Evolutionary conservation across 2,329 filamentous ascomycete species (phyloP), one percentile per base, ranked within the genome.

Genomic region (Fusarium chlamydosporum): DNA sequence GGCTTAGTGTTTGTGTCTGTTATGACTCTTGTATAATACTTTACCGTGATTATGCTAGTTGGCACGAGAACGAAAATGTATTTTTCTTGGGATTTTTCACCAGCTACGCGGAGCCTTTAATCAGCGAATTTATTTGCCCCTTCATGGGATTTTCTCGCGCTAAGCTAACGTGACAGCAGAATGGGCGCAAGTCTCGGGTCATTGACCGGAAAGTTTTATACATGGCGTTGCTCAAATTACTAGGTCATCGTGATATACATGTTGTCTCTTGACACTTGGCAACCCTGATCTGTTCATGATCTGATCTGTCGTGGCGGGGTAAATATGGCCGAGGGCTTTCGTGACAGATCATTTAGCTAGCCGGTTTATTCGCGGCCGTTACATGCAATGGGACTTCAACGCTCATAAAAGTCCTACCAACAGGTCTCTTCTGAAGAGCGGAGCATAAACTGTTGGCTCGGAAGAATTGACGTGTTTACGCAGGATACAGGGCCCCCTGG

Each of bases 401-500:
- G 6, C 2, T 7, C n/a, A 15, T 18, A 6, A 18, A 45, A 4
- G 18, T 7, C 23, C 16, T 18, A 29, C 23, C 12, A 38, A 40
- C 3, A 40, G 13, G 20, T n/a, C 23, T n/a, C 27, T 18, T 6
- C 4, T 40, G 16, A n/a, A 12, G 34, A 40, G 47, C 34, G 34
- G 47, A 50, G 23, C 6, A 45, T 0, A 4, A 10, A 4, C 12
- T 2, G 13, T 18, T 45, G n/a, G 56, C 7, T n/a, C 18, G 20
- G 8, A 31, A 41, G 3, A 8, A 46, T 10, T 56, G 18, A 56
- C 58, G 47, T 62, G 60, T 62, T 41, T 37, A 20, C 12, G 15
- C 29, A 13, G 37, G 7, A 7, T 16, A 7, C 20, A 27, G 10
- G 47, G 11, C 34, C 18, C 47, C 47, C 48, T 16, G 29, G 18